Base-by-base conservation (phyloP, 2,329 filamentous ascomycete species). In the Cercospora sojina region DNA sequence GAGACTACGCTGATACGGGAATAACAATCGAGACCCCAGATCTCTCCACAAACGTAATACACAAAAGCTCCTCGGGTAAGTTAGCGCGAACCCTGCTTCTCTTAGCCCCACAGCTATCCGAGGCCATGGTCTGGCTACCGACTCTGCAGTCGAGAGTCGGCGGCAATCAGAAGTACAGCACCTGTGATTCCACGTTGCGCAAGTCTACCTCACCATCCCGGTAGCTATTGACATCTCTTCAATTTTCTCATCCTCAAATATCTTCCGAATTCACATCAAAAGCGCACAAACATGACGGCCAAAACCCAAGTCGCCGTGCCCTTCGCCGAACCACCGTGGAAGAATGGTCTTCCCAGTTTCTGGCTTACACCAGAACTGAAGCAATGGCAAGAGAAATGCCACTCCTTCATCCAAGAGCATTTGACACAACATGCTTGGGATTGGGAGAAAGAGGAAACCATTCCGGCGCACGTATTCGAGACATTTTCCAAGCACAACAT, bases 241-340 rank as follows among this genome's bases (percentile, higher is more conserved):
- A 27, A 12, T 51, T 27, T 27, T 38, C 35, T 38, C 16, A 38
- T 38, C 32, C 5, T 35, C 13, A 35, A 16, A 35, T 35, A 35
- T 35, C 32, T 35, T 35, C 32, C 12, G 32, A 35, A 35, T 23
- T 9, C 43, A 25, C 43, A 49, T n/a, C 43, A 18, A 27, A 59
- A 58, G 13, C 56, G 31, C 32, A 13, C 35, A 35, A 58, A 25
- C 20, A 62, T 62, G 53, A 59, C 59, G 18, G 63, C 63, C 55
- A 63, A 65, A 63, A 41, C 67, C 38, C 47, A 60, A 59, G 68
- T 76, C 63, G 73, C 81, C 3, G 77, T 91, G 27, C 90, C 90
- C 59, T 91, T 92, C 79, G 88, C 88, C 5, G 90, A 93, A 72
- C 90, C 90, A 1, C 85, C 90, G 1, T 92, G 89, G 80, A 83